phyloP scores from a whole-genome alignment of 768 basidiomycete species.

The Cystobasidium onofrii region DNA sequence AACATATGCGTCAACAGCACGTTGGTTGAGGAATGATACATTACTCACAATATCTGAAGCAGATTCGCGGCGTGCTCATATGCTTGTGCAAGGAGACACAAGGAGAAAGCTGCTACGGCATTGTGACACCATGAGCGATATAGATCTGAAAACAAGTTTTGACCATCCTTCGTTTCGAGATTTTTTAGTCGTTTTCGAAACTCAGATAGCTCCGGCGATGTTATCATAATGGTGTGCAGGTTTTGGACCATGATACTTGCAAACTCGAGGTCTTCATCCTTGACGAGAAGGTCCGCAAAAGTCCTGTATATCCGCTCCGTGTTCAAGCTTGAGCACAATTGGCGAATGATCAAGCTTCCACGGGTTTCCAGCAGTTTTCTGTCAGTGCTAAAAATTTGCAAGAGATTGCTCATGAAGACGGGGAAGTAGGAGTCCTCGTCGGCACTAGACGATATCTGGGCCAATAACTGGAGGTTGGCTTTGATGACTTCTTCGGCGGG shows the following conservation, averaged over 20 bases:
- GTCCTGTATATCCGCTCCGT: conserved; percentile 91
- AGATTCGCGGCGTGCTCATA: conserved; percentile 98
- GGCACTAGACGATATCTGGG: conserved; percentile 91
- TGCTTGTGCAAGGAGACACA: conserved; percentile 92
- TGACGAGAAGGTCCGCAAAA: conserved; percentile 93
- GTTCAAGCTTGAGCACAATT: conserved; percentile 85
- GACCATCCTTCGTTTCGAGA: conserved; percentile 91
- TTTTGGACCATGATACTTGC: conserved; percentile 97
- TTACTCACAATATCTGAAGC: conserved; percentile 78
- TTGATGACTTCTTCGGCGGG: conserved; percentile 97
- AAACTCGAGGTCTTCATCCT: conserved; percentile 97
- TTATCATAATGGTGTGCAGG: conserved; percentile 89
- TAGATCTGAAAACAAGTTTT: conserved; percentile 82
- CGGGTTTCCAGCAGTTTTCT: conserved; percentile 76
- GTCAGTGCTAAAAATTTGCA: conserved; percentile 93
- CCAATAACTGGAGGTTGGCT: conserved; percentile 85
- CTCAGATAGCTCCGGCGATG: conserved; percentile 88
- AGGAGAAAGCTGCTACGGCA: conserved; percentile 88
- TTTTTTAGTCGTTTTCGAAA: conserved; percentile 88
- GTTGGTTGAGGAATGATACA: conserved; percentile 29
- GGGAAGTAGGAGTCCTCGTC: conserved; percentile 86
- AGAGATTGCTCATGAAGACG: conserved; percentile 85
- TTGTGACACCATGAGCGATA: conserved; percentile 99
- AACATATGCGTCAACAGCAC: neutral
- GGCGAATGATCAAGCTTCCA: conserved; percentile 90